Evolutionary conservation across 2,329 filamentous ascomycete genomes (phyloP).

Genomic region (Ascosphaera pollenicola): DNA sequence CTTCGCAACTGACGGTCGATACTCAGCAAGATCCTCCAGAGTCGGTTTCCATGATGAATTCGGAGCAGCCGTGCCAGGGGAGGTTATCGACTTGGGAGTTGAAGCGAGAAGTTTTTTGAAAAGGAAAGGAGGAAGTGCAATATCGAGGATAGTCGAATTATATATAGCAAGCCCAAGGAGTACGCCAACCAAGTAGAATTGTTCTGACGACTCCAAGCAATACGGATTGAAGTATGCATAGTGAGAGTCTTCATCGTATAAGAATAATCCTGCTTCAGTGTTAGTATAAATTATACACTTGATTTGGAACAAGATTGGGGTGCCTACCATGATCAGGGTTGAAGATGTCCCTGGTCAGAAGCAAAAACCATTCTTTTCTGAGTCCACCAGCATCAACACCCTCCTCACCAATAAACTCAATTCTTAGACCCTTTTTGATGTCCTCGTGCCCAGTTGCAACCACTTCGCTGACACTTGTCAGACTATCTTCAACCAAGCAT

Average conservation of each 20-base stretch:
- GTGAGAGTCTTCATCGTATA: slow-evolving; percentile 74
- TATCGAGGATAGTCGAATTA: slow-evolving; percentile 80
- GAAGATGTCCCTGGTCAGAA: slow-evolving; percentile 74
- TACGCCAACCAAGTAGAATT: slow-evolving; percentile 77
- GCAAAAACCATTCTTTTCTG: slow-evolving; percentile 84
- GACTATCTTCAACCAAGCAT: slow-evolving; percentile 70
- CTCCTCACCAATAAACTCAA: slow-evolving; percentile 73
- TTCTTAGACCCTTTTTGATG: slow-evolving; percentile 71
- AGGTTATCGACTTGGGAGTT: slow-evolving; percentile 38
- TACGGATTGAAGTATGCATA: slow-evolving; percentile 88
- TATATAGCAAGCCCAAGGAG: slow-evolving; percentile 79
- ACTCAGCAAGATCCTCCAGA: slow-evolving; percentile 64
- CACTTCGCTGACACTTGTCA: slow-evolving; percentile 65
- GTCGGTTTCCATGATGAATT: slow-evolving; percentile 44
- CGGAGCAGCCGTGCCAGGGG: slow-evolving; percentile 33
- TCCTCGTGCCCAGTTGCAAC: slow-evolving; percentile 63
- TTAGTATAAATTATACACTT: slow-evolving; percentile 1
- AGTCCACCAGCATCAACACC: slow-evolving; percentile 77
- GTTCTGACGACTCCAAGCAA: slow-evolving; percentile 75
- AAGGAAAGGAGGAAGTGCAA: slow-evolving; percentile 69
- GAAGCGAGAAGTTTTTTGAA: slow-evolving; percentile 71
- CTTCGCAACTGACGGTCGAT: slow-evolving; percentile 50
- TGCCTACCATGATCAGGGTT: slow-evolving; percentile 64
- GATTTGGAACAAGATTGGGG: slow-evolving; percentile 2
- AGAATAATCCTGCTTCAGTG: slow-evolving; percentile 54